These are phyloP conservation scores for Candolleomyces aberdarensis DNA, from an alignment of 768 basidiomycete genomes.

Conservation along the genomic window DNA sequence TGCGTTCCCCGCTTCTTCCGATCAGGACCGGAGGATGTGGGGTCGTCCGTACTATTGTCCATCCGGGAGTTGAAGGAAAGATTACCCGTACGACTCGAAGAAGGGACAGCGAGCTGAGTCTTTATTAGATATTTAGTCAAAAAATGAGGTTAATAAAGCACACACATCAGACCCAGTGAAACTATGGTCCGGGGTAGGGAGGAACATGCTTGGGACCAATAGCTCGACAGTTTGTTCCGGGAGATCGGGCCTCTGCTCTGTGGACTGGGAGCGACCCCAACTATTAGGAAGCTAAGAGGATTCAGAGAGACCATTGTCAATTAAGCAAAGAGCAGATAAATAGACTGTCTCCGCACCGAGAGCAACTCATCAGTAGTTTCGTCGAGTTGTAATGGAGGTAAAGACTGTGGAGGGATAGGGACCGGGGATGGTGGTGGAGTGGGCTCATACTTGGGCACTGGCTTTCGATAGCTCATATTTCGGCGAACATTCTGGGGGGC, in stretches of 20 bases:
- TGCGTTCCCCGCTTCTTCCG: not conserved
- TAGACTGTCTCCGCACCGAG: constrained; percentile 8
- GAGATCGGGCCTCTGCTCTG: not conserved
- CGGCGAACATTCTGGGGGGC: constrained; percentile 26
- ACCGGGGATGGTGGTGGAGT: constrained; percentile 53
- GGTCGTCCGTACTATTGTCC: not conserved
- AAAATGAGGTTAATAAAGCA: too few relatives aligned
- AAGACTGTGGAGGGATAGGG: constrained; percentile 5
- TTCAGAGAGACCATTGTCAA: not conserved
- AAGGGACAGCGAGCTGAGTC: not conserved
- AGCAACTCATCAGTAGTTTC: constrained; percentile 9
- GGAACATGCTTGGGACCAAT: not conserved
- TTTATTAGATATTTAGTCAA: too few relatives aligned
- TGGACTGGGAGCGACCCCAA: not conserved
- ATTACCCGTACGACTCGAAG: too few relatives aligned
- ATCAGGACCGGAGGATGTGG: not conserved
- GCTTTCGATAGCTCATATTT: constrained; percentile 66
- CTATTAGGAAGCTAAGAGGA: constrained; percentile 1
- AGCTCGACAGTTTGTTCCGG: not conserved
- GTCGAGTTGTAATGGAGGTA: constrained; percentile 1
- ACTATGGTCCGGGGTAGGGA: not conserved
- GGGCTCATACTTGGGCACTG: constrained; percentile 64
- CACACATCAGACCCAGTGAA: not conserved
- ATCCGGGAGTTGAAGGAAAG: not conserved
- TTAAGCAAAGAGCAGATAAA: not conserved